Evolutionary conservation across 495 filamentous ascomycete genomes (phyloP), one percentile per base, ranked within the genome.

Genomic region (Penicillium simplicissimum): DNA sequence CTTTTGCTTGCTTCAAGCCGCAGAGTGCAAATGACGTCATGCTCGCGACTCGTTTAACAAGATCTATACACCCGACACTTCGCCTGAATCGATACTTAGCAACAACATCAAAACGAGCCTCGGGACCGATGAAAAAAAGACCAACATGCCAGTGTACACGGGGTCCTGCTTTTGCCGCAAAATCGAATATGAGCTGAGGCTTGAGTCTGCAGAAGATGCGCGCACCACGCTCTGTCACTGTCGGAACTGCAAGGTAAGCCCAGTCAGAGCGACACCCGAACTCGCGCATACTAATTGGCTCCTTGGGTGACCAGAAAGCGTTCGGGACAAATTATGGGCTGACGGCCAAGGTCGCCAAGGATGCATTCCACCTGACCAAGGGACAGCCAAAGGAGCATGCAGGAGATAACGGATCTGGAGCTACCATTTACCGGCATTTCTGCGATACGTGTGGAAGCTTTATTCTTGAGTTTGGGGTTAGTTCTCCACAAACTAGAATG

Each of bases 181-280:
- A 14, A 71, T 85, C 51, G 67, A 76, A 52, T 85, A 85, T 54
- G 64, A 76, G 17, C 64, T 86, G 38, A 62, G 72, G 2, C 71
- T 85, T 4, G 63, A 54, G 13, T 82, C 82, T 0, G 69, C 75
- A 0, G 76, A 84, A n/a, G 81, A 86, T 23, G 86, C 87, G 0
- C 78, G 86, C 45, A 88, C 85, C 0, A 86, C 83, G 0, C 71
- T 90, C 34, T 90, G 86, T 67, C 87, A 90, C 69, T 89, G 88
- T 67, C 60, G 67, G 23, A 88, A 84, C 69, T 89, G 87, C 76
- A 84, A 84, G 60, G 79, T 81, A 61, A 8, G 52, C 47, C 8
- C 8, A 21, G 33, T 5, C n/a, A 8, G 28, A 31, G 28, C 28
- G 28, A 31, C 6, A 31, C 28, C 28, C 28, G 28, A 31, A 3